phyloP scores from a whole-genome alignment of 305 asterid genomes.

The Caryopteris hybrid region DNA sequence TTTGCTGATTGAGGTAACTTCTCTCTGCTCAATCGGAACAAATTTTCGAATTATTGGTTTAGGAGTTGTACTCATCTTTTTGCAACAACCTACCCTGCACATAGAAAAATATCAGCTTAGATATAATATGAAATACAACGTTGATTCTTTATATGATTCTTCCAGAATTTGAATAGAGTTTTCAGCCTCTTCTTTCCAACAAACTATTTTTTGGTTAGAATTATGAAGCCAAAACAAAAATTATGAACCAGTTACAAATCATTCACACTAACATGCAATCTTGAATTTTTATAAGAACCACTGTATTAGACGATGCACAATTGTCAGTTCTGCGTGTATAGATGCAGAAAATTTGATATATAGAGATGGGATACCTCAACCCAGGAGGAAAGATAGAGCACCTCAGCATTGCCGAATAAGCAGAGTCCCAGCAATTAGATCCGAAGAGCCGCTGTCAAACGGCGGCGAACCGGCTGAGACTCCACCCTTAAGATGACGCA shows the following conservation, averaged over 20 bases:
- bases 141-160: background rate
- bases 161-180: background rate
- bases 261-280: background rate
- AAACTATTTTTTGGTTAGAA: too few species aligned
- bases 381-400: constrained; percentile 35
- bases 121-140: background rate
- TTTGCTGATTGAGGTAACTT: constrained; percentile 48
- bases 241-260: background rate
- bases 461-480: constrained; percentile 7
- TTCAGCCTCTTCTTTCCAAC: too few species aligned
- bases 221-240: background rate
- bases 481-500: background rate
- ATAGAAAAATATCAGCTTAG: constrained; percentile 1
- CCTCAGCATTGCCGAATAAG: constrained; percentile 30
- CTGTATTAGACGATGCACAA: background rate
- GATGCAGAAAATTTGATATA: background rate
- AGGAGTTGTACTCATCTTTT: constrained; percentile 54
- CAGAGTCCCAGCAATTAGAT: background rate
- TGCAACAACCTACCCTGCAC: constrained; percentile 42
- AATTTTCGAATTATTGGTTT: constrained; percentile 59
- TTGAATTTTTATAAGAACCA: background rate
- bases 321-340: background rate
- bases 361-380: constrained; percentile 27
- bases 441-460: background rate
- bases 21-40: constrained; percentile 70